Evolutionary conservation across 148 eudicot species (phyloP).

Genomic region (Fagopyrum homotropicum): DNA sequence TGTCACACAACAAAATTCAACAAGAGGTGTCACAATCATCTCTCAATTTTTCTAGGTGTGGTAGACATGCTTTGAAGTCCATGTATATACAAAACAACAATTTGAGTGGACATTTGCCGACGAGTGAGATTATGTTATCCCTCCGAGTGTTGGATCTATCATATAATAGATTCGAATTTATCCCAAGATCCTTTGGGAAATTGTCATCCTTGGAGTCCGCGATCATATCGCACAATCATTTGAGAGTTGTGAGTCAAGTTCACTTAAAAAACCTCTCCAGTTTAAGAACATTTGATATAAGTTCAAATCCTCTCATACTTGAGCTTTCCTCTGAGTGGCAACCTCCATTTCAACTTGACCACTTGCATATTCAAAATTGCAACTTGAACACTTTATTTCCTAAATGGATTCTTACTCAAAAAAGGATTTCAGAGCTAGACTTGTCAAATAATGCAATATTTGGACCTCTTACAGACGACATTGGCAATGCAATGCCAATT

Average conservation of each 20-base stretch:
- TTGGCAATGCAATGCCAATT: slow-evolving; percentile 4
- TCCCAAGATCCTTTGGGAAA: slow-evolving; percentile 3
- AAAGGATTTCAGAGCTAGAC: background rate
- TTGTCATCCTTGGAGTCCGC: background rate
- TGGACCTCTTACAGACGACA: slow-evolving; percentile 5
- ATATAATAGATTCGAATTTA: background rate
- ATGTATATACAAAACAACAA: background rate
- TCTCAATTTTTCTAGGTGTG: background rate
- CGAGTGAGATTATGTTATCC: background rate
- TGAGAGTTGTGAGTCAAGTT: slow-evolving; percentile 13
- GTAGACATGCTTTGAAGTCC: background rate
- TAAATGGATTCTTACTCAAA: slow-evolving; percentile 20
- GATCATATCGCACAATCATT: background rate
- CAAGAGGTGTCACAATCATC: background rate
- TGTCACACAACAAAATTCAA: background rate
- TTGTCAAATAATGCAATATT: slow-evolving; percentile 9
- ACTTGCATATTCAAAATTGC: background rate
- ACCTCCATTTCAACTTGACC: slow-evolving; percentile 14
- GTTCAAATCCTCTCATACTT: background rate
- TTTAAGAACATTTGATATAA: background rate
- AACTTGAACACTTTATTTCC: slow-evolving; percentile 17
- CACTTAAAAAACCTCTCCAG: slow-evolving; percentile 16
- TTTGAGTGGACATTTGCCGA: background rate
- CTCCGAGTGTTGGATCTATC: background rate
- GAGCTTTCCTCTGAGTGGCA: slow-evolving; percentile 20